These are phyloP conservation scores for Yarrowia sp. DNA, from an alignment of 805 yeast genomes.

Conservation along the genomic window DNA sequence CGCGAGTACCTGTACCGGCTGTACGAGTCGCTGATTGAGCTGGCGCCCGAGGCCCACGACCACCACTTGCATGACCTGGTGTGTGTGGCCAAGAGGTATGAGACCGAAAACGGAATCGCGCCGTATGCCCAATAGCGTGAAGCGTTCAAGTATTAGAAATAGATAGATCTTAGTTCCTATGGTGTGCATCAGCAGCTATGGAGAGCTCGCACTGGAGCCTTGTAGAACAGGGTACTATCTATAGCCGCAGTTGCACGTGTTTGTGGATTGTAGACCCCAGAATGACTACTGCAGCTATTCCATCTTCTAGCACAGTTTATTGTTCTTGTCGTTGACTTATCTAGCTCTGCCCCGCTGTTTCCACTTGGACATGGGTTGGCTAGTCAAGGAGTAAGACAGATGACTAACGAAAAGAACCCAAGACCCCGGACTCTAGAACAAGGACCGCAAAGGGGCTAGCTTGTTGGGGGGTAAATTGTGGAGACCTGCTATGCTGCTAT, in stretches of 20 bases:
- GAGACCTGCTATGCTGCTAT: background rate
- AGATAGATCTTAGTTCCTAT: background rate
- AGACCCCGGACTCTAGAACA: slow-evolving; percentile 7
- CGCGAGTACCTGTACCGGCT: slow-evolving; percentile 69
- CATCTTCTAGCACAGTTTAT: too few species aligned
- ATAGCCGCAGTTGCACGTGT: too few species aligned
- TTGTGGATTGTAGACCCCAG: too few species aligned
- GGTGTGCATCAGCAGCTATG: too few species aligned
- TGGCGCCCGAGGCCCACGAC: slow-evolving; percentile 54
- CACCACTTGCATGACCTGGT: slow-evolving; percentile 54
- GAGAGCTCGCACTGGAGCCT: too few species aligned
- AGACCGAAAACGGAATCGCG: slow-evolving; percentile 27
- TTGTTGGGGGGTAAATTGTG: slow-evolving; percentile 1
- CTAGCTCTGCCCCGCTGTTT: too few species aligned
- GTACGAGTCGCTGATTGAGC: slow-evolving; percentile 56
- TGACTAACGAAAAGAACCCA: background rate
- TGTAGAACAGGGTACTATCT: too few species aligned
- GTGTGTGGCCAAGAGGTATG: slow-evolving; percentile 46
- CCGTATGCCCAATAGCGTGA: slow-evolving; percentile 9
- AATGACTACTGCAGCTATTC: too few species aligned
- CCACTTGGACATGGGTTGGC: background rate
- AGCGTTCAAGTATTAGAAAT: background rate
- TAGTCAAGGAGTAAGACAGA: background rate
- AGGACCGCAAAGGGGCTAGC: background rate
- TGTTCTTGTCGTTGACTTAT: too few species aligned